These are phyloP conservation scores for Hagleromyces aurorensis DNA, from an alignment of 805 yeast species.

Conservation along the genomic window DNA sequence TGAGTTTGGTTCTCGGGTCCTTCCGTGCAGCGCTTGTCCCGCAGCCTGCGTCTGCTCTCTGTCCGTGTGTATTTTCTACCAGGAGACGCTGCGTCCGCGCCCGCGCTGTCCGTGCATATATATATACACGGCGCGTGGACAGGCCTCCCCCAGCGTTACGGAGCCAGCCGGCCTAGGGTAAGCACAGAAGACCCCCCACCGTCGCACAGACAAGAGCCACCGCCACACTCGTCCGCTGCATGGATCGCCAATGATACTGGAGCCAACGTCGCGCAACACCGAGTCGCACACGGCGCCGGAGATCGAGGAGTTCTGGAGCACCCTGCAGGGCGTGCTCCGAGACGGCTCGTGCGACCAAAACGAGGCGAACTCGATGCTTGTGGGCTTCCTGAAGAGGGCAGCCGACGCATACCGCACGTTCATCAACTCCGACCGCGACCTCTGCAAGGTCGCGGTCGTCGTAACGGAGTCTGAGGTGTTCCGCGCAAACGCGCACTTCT, in stretches of 20 bases:
- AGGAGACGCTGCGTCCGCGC: too few species aligned
- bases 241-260: conserved; percentile 16
- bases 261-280: conserved; percentile 15
- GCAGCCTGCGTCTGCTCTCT: too few species aligned
- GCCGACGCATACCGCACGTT: conserved; percentile 23
- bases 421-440: conserved; percentile 26
- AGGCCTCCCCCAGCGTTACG: too few species aligned
- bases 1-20: too few species aligned
- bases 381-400: conserved; percentile 22
- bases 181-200: too few species aligned
- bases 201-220: too few species aligned
- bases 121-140: too few species aligned
- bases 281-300: conserved; percentile 13
- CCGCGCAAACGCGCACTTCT: conserved; percentile 35
- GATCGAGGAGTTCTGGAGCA: conserved; percentile 21
- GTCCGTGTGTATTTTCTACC: too few species aligned
- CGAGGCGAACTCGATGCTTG: conserved; percentile 22
- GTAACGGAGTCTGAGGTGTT: conserved; percentile 32
- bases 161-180: too few species aligned
- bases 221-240: too few species aligned
- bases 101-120: too few species aligned
- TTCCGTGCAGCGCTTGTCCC: too few species aligned
- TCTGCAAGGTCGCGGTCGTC: conserved; percentile 32
- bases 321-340: conserved; percentile 20
- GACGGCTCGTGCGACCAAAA: conserved; percentile 6